These are phyloP conservation scores for Begonia fuchsioides DNA, from an alignment of 306 rosid genomes.

Conservation along the genomic window DNA sequence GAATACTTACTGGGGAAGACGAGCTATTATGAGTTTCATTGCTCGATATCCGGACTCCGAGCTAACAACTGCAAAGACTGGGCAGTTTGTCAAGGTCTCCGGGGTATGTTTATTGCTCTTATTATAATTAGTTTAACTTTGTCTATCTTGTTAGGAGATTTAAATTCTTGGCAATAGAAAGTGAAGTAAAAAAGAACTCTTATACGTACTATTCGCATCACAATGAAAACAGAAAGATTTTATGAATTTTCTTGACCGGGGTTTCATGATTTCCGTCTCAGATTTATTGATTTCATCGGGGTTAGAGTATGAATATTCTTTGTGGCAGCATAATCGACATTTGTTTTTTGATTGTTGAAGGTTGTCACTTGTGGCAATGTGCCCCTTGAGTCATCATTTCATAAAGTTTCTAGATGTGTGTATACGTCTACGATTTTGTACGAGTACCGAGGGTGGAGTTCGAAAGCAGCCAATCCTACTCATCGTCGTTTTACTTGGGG, in stretches of 20 bases:
- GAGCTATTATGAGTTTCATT: slow-evolving; percentile 63
- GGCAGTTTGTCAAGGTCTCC: slow-evolving; percentile 95
- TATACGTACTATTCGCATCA: no score
- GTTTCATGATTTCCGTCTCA: no score
- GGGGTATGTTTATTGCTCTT: slow-evolving; percentile 57
- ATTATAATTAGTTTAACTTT: no score
- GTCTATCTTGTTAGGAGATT: no score
- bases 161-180: no score
- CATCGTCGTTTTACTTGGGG: slow-evolving; percentile 99
- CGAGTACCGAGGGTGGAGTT: slow-evolving; percentile 96
- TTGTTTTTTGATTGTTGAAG: slow-evolving; percentile 22
- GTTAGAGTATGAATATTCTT: no score
- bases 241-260: no score
- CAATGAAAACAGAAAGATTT: no score
- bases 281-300: no score
- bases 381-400: slow-evolving; percentile 92
- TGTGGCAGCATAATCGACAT: slow-evolving; percentile 2
- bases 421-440: slow-evolving; percentile 87
- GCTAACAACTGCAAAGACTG: slow-evolving; percentile 94
- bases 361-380: slow-evolving; percentile 98
- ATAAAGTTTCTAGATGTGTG: slow-evolving; percentile 86
- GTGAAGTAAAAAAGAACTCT: no score
- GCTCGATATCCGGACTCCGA: slow-evolving; percentile 84
- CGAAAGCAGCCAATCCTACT: slow-evolving; percentile 82
- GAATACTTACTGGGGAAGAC: slow-evolving; percentile 92